Percentiles rank a stretch among this genome's conserved stretches.
Conservation (phyloP, 2,329 filamentous ascomycete species). For the Cladosporium austrohemisphaericum region DNA sequence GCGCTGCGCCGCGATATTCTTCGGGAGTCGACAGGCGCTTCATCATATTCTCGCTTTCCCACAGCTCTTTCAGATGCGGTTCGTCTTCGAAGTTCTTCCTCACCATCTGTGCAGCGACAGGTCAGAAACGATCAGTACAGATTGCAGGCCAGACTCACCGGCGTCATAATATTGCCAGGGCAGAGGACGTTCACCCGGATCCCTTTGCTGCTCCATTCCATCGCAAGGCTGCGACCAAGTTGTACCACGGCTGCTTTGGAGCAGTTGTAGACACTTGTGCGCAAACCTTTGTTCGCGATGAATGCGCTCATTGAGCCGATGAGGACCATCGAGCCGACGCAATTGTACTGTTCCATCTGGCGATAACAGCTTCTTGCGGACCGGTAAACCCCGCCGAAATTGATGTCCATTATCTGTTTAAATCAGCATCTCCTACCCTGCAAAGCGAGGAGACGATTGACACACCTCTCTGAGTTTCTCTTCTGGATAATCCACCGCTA, state of each 20-base stretch:
- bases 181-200: slow-evolving; percentile 34
- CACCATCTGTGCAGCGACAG: slow-evolving; percentile 28
- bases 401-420: slow-evolving; percentile 44
- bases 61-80: slow-evolving; percentile 27
- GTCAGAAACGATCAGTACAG: too few relatives aligned
- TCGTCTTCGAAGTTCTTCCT: slow-evolving; percentile 30
- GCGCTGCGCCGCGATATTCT: slow-evolving; percentile 30
- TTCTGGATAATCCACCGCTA: slow-evolving; percentile 34
- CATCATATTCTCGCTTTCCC: slow-evolving; percentile 34
- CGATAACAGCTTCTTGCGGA: slow-evolving; percentile 46
- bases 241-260: slow-evolving; percentile 55
- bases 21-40: slow-evolving; percentile 28
- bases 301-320: slow-evolving; percentile 51
- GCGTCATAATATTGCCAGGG: slow-evolving; percentile 35
- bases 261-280: slow-evolving; percentile 44
- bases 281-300: slow-evolving; percentile 45
- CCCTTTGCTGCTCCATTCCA: slow-evolving; percentile 46
- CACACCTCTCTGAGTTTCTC: slow-evolving; percentile 26
- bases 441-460: slow-evolving; percentile 21
- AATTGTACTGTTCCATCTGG: slow-evolving; percentile 49
- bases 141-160: slow-evolving; percentile 17
- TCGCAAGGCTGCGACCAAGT: slow-evolving; percentile 48
- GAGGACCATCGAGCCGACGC: slow-evolving; percentile 46
- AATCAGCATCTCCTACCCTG: background rate
- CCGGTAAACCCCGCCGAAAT: slow-evolving; percentile 49